Conservation (phyloP, 768 basidiomycete species). For the Trametopsis cervina region DNA sequence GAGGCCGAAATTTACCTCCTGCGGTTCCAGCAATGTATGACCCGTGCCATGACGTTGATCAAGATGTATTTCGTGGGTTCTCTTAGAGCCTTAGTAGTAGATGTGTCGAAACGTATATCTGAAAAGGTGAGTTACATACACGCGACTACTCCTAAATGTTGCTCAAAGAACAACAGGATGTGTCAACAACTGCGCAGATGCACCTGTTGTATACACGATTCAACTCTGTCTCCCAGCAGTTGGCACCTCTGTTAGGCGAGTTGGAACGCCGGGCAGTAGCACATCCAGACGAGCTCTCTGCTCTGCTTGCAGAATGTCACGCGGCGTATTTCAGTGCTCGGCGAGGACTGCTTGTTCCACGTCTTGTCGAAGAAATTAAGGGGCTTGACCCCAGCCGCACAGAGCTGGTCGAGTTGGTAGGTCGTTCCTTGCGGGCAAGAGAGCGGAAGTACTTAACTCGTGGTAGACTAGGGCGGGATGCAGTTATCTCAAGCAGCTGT, state of each 20-base stretch:
- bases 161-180: constrained; percentile 39
- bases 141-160: not conserved
- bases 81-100: constrained; percentile 68
- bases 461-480: constrained; percentile 84
- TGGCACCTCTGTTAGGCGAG: constrained; percentile 76
- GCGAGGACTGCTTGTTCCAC: constrained; percentile 60
- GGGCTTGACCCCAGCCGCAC: constrained; percentile 72
- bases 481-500: constrained; percentile 86
- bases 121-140: constrained; percentile 51
- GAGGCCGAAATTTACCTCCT: constrained; percentile 95
- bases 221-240: constrained; percentile 56
- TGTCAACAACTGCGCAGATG: constrained; percentile 72
- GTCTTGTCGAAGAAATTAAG: constrained; percentile 76
- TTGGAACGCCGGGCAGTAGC: constrained; percentile 70
- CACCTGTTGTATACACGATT: constrained; percentile 92
- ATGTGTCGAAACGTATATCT: constrained; percentile 65
- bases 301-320: constrained; percentile 83
- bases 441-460: not conserved
- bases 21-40: constrained; percentile 97
- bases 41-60: constrained; percentile 95
- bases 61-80: constrained; percentile 94
- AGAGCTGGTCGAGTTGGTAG: constrained; percentile 84
- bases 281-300: constrained; percentile 80
- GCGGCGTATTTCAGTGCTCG: constrained; percentile 73
- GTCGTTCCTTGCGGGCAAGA: constrained; percentile 10